Evolutionary conservation across 306 rosid genomes (phyloP).

Genomic region (Vigna hirtella): DNA sequence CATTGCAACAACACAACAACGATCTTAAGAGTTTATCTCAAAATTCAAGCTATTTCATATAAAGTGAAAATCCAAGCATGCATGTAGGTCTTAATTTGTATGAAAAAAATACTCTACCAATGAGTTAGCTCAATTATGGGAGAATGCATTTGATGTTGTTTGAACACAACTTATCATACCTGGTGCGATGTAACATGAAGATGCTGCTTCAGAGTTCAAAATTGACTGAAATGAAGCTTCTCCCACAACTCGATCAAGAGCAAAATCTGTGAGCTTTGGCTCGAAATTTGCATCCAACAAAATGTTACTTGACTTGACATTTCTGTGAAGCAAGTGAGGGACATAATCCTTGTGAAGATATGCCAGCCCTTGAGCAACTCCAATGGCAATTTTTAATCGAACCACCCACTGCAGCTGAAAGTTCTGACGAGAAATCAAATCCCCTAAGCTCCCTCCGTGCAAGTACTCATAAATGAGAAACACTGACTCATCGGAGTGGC

Average conservation of each 20-base stretch:
- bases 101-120: neutral
- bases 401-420: slow-evolving; percentile 72
- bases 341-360: slow-evolving; percentile 93
- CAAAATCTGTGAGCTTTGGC: slow-evolving; percentile 90
- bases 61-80: neutral
- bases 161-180: slow-evolving; percentile 53
- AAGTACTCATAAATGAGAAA: slow-evolving; percentile 82
- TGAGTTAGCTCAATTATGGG: neutral
- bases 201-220: slow-evolving; percentile 74
- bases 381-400: slow-evolving; percentile 80
- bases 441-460: slow-evolving; percentile 83
- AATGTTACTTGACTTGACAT: slow-evolving; percentile 82
- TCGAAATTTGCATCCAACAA: slow-evolving; percentile 79
- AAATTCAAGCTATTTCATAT: neutral
- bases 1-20: slow-evolving; percentile 45
- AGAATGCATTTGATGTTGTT: neutral
- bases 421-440: slow-evolving; percentile 63
- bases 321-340: slow-evolving; percentile 90
- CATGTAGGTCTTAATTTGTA: neutral
- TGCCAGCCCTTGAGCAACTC: slow-evolving; percentile 89
- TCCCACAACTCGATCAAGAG: slow-evolving; percentile 82
- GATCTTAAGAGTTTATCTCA: neutral
- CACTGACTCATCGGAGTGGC: slow-evolving; percentile 83
- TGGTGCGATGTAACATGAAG: slow-evolving; percentile 89
- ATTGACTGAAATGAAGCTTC: slow-evolving; percentile 81